Conservation (phyloP, 805 yeast species). For the Candida jianshihensis region DNA sequence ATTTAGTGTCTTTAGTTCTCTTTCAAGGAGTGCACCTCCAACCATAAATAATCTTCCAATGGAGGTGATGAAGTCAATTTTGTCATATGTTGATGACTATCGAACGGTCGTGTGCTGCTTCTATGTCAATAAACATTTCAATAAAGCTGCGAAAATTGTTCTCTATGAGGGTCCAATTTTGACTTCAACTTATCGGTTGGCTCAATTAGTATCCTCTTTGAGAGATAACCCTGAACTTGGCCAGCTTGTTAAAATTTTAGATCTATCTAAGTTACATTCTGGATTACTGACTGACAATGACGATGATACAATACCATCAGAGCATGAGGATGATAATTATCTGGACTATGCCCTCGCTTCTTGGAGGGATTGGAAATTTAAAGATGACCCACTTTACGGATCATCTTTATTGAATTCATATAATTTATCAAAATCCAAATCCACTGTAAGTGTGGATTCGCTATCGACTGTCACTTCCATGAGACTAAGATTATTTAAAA, state of each 20-base stretch:
- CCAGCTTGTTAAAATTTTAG: constrained; percentile 44
- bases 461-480: constrained; percentile 12
- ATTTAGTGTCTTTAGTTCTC: constrained; percentile 24
- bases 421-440: constrained; percentile 19
- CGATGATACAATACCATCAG: constrained; percentile 5
- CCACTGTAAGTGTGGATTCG: constrained; percentile 17
- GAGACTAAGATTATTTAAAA: constrained; percentile 7
- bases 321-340: constrained; percentile 9
- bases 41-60: constrained; percentile 25
- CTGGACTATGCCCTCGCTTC: constrained; percentile 51
- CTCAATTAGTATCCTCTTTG: constrained; percentile 70
- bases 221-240: constrained; percentile 52
- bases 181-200: constrained; percentile 69
- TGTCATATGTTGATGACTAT: constrained; percentile 29
- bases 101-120: constrained; percentile 37
- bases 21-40: constrained; percentile 12
- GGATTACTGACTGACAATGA: constrained; percentile 28
- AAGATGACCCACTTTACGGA: constrained; percentile 62
- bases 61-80: constrained; percentile 24
- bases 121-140: constrained; percentile 44
- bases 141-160: constrained; percentile 43
- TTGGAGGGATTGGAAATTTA: constrained; percentile 89
- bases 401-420: constrained; percentile 28
- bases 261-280: constrained; percentile 44
- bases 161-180: constrained; percentile 51